Evolutionary conservation across 2,329 filamentous ascomycete genomes (phyloP).

Genomic region (Aspergillus pseudonomiae): DNA sequence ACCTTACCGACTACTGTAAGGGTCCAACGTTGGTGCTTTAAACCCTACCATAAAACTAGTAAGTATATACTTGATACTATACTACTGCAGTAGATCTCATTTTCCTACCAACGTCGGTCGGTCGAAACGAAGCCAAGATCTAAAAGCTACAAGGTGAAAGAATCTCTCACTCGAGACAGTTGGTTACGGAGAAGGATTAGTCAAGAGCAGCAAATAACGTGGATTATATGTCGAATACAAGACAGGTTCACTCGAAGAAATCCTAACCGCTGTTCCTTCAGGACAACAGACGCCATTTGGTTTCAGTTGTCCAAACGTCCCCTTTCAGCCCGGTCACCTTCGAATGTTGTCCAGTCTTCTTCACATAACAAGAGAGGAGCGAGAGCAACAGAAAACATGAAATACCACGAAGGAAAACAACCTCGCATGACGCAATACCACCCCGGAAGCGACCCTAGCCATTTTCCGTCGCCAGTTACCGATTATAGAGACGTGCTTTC

Average conservation of each 20-base stretch:
- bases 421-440: slow-evolving; percentile 46
- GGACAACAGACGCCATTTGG: neutral
- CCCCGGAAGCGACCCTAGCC: slow-evolving; percentile 53
- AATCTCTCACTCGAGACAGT: neutral
- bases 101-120: no score
- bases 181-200: neutral
- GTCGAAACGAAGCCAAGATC: neutral
- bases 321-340: neutral
- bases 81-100: neutral
- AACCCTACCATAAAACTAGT: no score
- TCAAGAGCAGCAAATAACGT: neutral
- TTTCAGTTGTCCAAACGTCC: neutral
- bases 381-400: slow-evolving; percentile 20
- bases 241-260: slow-evolving; percentile 2
- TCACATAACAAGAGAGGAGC: slow-evolving; percentile 12
- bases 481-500: slow-evolving; percentile 17
- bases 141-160: neutral
- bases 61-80: neutral
- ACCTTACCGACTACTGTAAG: neutral
- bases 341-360: slow-evolving; percentile 3
- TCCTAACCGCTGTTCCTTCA: neutral
- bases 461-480: slow-evolving; percentile 45
- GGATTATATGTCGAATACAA: slow-evolving; percentile 10
- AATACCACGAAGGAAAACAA: slow-evolving; percentile 22
- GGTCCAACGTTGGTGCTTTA: neutral